Base-by-base conservation (phyloP, 2,329 filamentous ascomycete genomes). In the Ophiostoma sp. region DNA sequence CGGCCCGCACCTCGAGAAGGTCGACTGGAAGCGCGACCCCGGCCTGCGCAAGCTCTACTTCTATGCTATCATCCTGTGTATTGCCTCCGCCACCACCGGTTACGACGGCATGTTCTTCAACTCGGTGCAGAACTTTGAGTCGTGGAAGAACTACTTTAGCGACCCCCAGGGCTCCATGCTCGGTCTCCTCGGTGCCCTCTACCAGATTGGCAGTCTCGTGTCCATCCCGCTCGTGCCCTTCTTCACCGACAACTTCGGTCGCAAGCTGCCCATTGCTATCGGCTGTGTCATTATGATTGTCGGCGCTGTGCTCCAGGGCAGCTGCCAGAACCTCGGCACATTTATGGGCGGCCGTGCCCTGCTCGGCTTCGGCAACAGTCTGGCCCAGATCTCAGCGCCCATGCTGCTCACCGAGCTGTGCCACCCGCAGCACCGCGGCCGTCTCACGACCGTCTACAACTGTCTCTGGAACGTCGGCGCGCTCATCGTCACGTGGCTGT, bases 381-480 rank as follows among this genome's bases (percentile, higher is more conserved):
- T 80, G 68, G 71, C 81, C 67, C 75, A 76, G 55, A 79, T 79
- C 77, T 62, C 67, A 1, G 55, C 69, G 9, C 68, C 70, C 5
- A 64, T 64, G 58, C 66, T 72, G 47, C 58, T 71, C 52, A 73
- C 66, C 11, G 91, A 95, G 74, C 83, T 94, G 38, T 87, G 88
- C 4, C 91, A 94, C 75, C 91, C 91, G 1, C 84, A 83, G 69
- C 94, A 94, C 74, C 85, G 91, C 76, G 91, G 91, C 14, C 82
- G 87, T 71, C 84, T 95, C 44, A 93, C 90, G 0, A 85, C 87
- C 41, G 80, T 95, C 3, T 91, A 93, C 76, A 91, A 94, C 74
- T 93, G 93, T 75, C 93, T 93, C 90, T 76, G 94, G 66, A 90
- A 90, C 1, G 84, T 94, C 42, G 91, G 91, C 69, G 81, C 89